phyloP scores from a whole-genome alignment of 768 basidiomycete genomes.

The Solioccasus polychromus region DNA sequence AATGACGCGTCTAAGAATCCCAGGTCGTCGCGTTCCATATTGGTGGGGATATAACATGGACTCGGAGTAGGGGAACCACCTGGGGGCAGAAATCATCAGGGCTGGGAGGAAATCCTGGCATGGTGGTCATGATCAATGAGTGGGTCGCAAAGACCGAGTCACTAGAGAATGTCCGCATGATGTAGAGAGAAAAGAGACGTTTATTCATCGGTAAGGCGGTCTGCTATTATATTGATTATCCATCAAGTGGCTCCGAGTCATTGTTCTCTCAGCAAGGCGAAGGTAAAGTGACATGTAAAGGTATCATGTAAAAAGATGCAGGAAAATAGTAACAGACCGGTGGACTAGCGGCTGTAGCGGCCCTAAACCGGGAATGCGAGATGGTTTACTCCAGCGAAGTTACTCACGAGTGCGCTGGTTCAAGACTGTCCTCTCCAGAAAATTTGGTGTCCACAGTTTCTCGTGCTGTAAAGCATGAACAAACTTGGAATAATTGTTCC shows the following conservation, averaged over 20 bases:
- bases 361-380: slow-evolving; percentile 80
- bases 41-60: no score
- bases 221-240: slow-evolving; percentile 11
- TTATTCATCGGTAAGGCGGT: background rate
- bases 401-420: slow-evolving; percentile 81
- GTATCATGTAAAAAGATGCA: background rate
- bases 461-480: slow-evolving; percentile 60
- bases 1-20: background rate
- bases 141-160: no score
- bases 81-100: no score
- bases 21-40: no score
- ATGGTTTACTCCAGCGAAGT: slow-evolving; percentile 57
- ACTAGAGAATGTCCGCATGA: background rate
- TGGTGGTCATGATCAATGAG: no score
- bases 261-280: no score
- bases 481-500: slow-evolving; percentile 81
- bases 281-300: no score
- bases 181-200: background rate
- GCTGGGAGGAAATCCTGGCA: no score
- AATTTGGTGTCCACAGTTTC: slow-evolving; percentile 80
- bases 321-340: slow-evolving; percentile 10
- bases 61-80: no score
- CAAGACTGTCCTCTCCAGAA: slow-evolving; percentile 93
- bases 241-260: background rate
- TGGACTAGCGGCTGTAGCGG: slow-evolving; percentile 81